Percentiles rank a stretch among this genome's conserved stretches.
Evolutionary conservation across 805 yeast genomes (phyloP).

Genomic region (Candida ficus): DNA sequence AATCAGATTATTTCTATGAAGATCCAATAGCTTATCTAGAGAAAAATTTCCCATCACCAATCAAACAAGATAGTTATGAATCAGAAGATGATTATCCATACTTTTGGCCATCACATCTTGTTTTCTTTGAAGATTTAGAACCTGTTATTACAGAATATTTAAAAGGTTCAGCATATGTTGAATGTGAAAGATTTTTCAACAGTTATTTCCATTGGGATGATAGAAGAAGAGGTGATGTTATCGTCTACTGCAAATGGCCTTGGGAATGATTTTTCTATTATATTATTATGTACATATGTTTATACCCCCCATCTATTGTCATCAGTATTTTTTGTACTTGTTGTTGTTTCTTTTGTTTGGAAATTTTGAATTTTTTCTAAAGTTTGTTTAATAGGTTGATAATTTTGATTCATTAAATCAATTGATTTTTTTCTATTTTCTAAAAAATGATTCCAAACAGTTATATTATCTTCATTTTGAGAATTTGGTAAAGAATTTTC

Average conservation of each 20-base stretch:
- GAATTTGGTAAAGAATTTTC: constrained; percentile 25
- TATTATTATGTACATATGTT: background rate
- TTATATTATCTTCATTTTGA: constrained; percentile 10
- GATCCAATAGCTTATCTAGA: constrained; percentile 56
- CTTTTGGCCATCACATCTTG: constrained; percentile 69
- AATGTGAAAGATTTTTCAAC: constrained; percentile 61
- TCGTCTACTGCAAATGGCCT: constrained; percentile 50
- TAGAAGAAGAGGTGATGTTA: constrained; percentile 72
- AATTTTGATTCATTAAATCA: constrained; percentile 14
- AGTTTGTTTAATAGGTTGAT: constrained; percentile 16
- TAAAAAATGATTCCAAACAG: constrained; percentile 18
- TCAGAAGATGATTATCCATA: constrained; percentile 30
- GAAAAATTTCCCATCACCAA: constrained; percentile 43
- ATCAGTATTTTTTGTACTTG: background rate
- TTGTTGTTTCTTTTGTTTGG: background rate
- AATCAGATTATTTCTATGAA: constrained; percentile 78
- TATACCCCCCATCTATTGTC: constrained; percentile 17
- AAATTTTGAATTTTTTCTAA: constrained; percentile 12
- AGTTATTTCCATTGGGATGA: constrained; percentile 81
- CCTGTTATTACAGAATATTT: constrained; percentile 37
- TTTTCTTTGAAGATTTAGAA: constrained; percentile 65
- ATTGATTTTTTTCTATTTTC: constrained; percentile 17
- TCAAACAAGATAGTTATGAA: constrained; percentile 17
- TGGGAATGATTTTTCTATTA: constrained; percentile 22
- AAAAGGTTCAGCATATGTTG: constrained; percentile 37